phyloP scores from a whole-genome alignment of 306 rosid genomes.

The Vachellia collinsii region DNA sequence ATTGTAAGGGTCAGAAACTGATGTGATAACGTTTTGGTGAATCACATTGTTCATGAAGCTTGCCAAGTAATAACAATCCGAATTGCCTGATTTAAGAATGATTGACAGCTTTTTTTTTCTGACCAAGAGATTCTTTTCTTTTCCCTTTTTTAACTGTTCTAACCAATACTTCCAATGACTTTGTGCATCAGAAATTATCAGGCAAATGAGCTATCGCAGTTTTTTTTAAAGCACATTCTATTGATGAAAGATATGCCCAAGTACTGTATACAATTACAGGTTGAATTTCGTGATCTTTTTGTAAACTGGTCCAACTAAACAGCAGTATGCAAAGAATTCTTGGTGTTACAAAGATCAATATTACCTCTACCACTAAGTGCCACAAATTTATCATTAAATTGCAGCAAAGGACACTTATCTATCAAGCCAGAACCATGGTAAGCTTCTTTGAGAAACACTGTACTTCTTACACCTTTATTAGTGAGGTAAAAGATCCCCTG shows the following conservation, averaged over 20 bases:
- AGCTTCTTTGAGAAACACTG: slow-evolving; percentile 23
- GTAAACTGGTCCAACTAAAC: slow-evolving; percentile 30
- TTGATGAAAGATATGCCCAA: slow-evolving; percentile 10
- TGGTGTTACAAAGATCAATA: slow-evolving; percentile 19
- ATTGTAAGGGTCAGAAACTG: not conserved
- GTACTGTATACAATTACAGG: not conserved
- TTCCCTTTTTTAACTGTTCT: not conserved
- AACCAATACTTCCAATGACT: not conserved
- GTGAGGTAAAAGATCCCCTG: slow-evolving; percentile 91
- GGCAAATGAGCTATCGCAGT: slow-evolving; percentile 6
- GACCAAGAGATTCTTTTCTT: not conserved
- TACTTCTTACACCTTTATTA: slow-evolving; percentile 73
- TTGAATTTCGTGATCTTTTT: not conserved
- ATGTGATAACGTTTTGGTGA: not conserved
- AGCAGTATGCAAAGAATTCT: slow-evolving; percentile 43
- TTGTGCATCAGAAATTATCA: not conserved
- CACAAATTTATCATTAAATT: slow-evolving; percentile 21
- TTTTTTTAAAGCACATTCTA: not conserved
- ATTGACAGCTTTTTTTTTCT: slow-evolving; percentile 7
- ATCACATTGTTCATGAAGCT: not conserved
- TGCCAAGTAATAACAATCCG: slow-evolving; percentile 6
- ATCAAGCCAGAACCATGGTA: slow-evolving; percentile 14
- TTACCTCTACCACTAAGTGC: slow-evolving; percentile 26
- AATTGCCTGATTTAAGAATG: slow-evolving; percentile 8
- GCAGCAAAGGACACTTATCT: slow-evolving; percentile 19